A percentile compares a stretch with the other conserved stretches of the same genome.
Conservation (phyloP, 2,329 filamentous ascomycete species). For the Lecanicillium sp. region DNA sequence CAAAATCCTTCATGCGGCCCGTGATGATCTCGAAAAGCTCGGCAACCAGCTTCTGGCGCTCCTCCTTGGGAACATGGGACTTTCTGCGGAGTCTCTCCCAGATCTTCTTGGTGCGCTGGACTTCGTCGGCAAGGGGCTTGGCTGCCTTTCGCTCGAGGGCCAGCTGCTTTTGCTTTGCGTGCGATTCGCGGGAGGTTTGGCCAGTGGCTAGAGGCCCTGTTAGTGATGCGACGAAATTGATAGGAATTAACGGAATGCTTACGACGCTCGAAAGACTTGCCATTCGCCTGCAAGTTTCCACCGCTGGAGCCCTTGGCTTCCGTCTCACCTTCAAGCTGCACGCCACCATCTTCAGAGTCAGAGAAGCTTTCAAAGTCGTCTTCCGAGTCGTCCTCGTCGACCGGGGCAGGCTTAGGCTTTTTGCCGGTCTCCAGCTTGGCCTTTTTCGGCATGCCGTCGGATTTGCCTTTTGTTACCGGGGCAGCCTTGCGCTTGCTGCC, state of each 20-base stretch:
- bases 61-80: slow-evolving; percentile 84
- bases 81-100: slow-evolving; percentile 93
- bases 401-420: slow-evolving; percentile 19
- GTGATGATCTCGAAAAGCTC: slow-evolving; percentile 91
- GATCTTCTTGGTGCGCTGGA: slow-evolving; percentile 86
- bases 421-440: slow-evolving; percentile 30
- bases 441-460: slow-evolving; percentile 43
- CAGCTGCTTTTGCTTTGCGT: slow-evolving; percentile 86
- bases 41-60: slow-evolving; percentile 76
- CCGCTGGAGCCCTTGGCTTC: slow-evolving; percentile 26
- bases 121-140: slow-evolving; percentile 86
- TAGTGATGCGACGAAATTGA: slow-evolving; percentile 10
- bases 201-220: slow-evolving; percentile 29
- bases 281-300: slow-evolving; percentile 17
- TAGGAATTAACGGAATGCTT: slow-evolving; percentile 4
- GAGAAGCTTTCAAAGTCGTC: slow-evolving; percentile 37
- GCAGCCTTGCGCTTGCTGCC: slow-evolving; percentile 52
- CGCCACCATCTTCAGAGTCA: slow-evolving; percentile 48
- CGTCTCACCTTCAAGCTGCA: slow-evolving; percentile 31
- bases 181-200: slow-evolving; percentile 73
- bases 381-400: slow-evolving; percentile 28
- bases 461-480: slow-evolving; percentile 33
- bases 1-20: slow-evolving; percentile 86
- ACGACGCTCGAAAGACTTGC: slow-evolving; percentile 36
- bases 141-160: slow-evolving; percentile 82